phyloP scores from a whole-genome alignment of 176 grass and related monocot species.

The Eleusine coracana region DNA sequence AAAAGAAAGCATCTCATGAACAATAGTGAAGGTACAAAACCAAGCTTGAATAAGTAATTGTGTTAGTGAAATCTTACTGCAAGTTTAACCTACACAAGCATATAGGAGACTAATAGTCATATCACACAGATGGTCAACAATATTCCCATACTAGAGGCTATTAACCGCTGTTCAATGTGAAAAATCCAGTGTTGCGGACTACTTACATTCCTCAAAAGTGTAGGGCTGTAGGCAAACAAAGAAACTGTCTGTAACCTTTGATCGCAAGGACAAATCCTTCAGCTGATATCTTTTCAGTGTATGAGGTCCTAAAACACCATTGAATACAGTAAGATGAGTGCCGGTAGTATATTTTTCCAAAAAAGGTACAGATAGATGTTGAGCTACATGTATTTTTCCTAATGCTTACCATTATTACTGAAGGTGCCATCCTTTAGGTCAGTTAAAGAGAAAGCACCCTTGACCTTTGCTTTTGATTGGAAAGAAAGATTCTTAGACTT shows the following conservation, averaged over 20 bases:
- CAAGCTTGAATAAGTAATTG: not conserved
- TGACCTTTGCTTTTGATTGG: constrained; percentile 48
- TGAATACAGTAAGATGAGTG: constrained; percentile 19
- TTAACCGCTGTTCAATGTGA: not conserved
- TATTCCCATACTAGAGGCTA: not conserved
- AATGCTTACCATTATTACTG: constrained; percentile 23
- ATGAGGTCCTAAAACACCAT: constrained; percentile 35
- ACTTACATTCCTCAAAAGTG: not conserved
- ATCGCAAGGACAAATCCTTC: constrained; percentile 28
- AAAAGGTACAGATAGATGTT: not conserved
- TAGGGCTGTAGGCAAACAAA: not conserved
- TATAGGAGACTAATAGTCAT: not conserved
- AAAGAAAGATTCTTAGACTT: constrained; percentile 27
- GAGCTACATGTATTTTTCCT: too few relatives aligned
- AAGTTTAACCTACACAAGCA: not conserved
- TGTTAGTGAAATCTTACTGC: not conserved
- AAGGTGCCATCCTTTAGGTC: constrained; percentile 20
- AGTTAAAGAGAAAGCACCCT: constrained; percentile 36
- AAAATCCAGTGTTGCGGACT: not conserved
- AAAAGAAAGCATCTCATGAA: not conserved
- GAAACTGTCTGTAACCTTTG: constrained; percentile 16
- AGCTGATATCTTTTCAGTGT: constrained; percentile 17
- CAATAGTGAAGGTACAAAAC: constrained; percentile 18
- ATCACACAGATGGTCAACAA: not conserved
- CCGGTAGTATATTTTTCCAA: not conserved